Evolutionary conservation across 1,139 yeast species (phyloP).

Genomic region (Protomyces gravidus): DNA sequence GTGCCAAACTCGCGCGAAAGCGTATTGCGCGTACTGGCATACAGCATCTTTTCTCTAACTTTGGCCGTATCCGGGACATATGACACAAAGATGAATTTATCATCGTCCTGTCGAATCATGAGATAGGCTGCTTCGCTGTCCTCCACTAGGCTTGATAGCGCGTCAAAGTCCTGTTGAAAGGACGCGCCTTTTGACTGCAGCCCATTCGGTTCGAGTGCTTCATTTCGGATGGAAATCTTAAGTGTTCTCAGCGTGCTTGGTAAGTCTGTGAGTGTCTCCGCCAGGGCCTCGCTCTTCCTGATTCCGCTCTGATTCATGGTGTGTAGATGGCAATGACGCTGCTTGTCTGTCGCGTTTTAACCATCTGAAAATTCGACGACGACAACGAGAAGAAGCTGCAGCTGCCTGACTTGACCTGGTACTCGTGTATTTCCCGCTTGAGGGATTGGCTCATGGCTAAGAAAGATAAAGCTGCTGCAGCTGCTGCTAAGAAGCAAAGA

Average conservation of each 20-base stretch:
- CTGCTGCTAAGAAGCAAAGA: slow-evolving; percentile 76
- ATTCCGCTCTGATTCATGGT: slow-evolving; percentile 24
- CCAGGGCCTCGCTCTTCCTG: slow-evolving; percentile 7
- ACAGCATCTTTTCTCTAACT: slow-evolving; percentile 83
- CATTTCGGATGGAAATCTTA: slow-evolving; percentile 27
- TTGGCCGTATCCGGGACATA: slow-evolving; percentile 84
- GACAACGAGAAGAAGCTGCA: no score
- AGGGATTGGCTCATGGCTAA: slow-evolving; percentile 25
- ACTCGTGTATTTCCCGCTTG: no score
- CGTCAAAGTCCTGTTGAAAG: slow-evolving; percentile 42
- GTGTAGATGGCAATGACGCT: neutral
- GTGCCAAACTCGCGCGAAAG: slow-evolving; percentile 68
- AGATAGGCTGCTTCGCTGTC: slow-evolving; percentile 60
- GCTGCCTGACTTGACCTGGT: no score
- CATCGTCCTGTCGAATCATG: slow-evolving; percentile 46
- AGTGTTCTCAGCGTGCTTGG: slow-evolving; percentile 6
- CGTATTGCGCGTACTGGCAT: slow-evolving; percentile 83
- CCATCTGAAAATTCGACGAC: neutral
- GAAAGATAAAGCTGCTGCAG: slow-evolving; percentile 27
- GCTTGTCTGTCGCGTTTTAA: no score
- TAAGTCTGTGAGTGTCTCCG: neutral
- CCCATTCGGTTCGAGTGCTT: slow-evolving; percentile 34
- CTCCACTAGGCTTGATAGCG: slow-evolving; percentile 43
- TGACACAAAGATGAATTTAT: slow-evolving; percentile 57
- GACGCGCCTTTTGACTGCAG: slow-evolving; percentile 39